Evolutionary conservation across 176 grass and related monocot species (phyloP), one percentile per base, ranked within the genome.

Genomic region (Eremochloa ophiuroides): DNA sequence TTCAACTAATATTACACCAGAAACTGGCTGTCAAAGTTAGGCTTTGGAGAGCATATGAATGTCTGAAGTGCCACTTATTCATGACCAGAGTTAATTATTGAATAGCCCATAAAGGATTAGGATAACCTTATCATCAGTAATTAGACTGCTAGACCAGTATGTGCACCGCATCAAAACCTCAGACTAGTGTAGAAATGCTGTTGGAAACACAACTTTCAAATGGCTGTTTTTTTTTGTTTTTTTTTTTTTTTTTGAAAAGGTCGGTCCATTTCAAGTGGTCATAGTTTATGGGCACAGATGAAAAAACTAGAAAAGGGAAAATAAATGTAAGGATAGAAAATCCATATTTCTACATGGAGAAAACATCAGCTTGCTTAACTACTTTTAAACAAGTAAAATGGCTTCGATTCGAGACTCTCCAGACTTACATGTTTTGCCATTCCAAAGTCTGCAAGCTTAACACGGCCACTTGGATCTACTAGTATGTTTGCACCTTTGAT

Each of bases 401-500:
- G 71, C 2, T 58, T 58, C 4, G 23, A 59, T 58, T 58, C 4
- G 23, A 59, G 53, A 56, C 22, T 56, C 17, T 16, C 38, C 35
- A 84, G 85, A 51, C 72, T 84, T 91, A 99, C 96, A 93, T 99
- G 93, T 85, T 99, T 99, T 67, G 96, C 96, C 96, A 99, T 99
- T 88, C 96, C 96, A 90, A 99, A 99, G 83, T 99, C 96, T 85
- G 96, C 96, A 79, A 99, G 89, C 80, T 95, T 99, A 89, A 99
- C 93, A 88, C 96, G 96, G 8, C 96, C 96, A 90, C 88, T 91
- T 53, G 96, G 96, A 78, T 95, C 93, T 66, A 99, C 96, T 55
- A 99, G 88, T 90, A 99, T 95, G 76, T 99, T 99, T 84, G 93
- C 93, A 84, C 93, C 96, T 93, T 99, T 99, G 62, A 99, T 99